Evolutionary conservation across 768 basidiomycete genomes (phyloP).

Genomic region (Pulveroboletus frians): DNA sequence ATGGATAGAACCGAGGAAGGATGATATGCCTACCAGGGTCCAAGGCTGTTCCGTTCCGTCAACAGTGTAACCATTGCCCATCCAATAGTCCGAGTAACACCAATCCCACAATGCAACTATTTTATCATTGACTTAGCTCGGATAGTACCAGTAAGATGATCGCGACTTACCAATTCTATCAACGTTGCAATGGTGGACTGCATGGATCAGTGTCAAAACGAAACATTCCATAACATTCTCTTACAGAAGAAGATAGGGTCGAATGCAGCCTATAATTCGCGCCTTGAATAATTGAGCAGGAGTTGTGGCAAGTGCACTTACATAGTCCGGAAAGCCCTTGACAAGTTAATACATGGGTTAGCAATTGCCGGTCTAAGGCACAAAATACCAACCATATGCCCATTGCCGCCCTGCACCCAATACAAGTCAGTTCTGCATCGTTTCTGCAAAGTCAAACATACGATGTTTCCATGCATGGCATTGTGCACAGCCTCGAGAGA

Average conservation of each 20-base stretch:
- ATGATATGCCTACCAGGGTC: constrained; percentile 18
- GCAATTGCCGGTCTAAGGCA: neutral
- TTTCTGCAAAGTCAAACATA: constrained; percentile 4
- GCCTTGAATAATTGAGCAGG: neutral
- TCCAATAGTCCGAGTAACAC: constrained; percentile 27
- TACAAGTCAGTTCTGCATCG: neutral
- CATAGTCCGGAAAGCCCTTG: constrained; percentile 21
- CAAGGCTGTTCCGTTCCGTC: constrained; percentile 12
- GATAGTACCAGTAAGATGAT: too few species aligned
- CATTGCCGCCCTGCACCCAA: constrained; percentile 21
- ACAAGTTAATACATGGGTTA: neutral
- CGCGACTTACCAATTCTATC: constrained; percentile 20
- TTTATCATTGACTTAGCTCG: neutral
- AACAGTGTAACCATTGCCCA: constrained; percentile 19
- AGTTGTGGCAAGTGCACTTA: constrained; percentile 2
- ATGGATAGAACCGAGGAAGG: neutral
- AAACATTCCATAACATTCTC: neutral
- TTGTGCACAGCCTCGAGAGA: constrained; percentile 24
- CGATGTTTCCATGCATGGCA: constrained; percentile 14
- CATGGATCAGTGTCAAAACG: neutral
- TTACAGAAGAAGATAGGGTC: constrained; percentile 26
- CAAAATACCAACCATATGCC: constrained; percentile 22
- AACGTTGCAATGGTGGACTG: constrained; percentile 24
- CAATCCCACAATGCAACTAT: constrained; percentile 30
- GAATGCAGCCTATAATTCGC: constrained; percentile 16